Evolutionary conservation across 257 asterid species (phyloP).

Genomic region (Solanum chmielewskii): DNA sequence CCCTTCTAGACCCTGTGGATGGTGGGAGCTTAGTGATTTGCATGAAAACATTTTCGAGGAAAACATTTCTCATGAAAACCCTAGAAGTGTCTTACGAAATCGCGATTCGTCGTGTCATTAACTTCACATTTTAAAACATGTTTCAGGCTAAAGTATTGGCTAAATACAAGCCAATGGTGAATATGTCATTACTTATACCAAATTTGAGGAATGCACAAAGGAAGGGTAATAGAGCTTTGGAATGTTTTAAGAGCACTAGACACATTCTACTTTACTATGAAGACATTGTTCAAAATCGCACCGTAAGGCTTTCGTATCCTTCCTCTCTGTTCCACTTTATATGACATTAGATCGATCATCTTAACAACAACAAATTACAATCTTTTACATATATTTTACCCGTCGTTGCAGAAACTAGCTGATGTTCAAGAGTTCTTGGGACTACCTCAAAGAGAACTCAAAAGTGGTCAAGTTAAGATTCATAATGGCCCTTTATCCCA

Average conservation of each 20-base stretch:
- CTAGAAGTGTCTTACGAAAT: not conserved
- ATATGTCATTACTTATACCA: constrained; percentile 32
- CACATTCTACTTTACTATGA: constrained; percentile 70
- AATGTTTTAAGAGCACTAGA: constrained; percentile 49
- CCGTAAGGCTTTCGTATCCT: constrained; percentile 21
- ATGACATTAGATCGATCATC: not conserved
- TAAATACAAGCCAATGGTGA: constrained; percentile 50
- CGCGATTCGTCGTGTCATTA: not conserved
- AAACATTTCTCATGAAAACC: no score
- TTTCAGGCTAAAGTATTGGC: constrained; percentile 75
- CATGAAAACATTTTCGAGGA: not conserved
- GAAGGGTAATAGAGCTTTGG: constrained; percentile 30
- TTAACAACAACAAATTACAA: not conserved
- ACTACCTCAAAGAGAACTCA: constrained; percentile 52
- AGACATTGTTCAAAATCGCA: constrained; percentile 44
- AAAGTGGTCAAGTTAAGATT: constrained; percentile 67
- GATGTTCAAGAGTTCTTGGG: constrained; percentile 64
- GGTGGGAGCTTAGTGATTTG: not conserved
- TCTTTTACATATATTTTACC: not conserved
- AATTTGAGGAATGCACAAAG: constrained; percentile 29
- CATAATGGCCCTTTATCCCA: constrained; percentile 45
- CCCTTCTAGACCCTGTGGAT: not conserved
- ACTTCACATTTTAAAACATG: not conserved
- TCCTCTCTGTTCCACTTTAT: not conserved
- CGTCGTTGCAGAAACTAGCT: constrained; percentile 40